Base-by-base conservation (phyloP, 2,329 filamentous ascomycete species). In the Alternaria arborescens region DNA sequence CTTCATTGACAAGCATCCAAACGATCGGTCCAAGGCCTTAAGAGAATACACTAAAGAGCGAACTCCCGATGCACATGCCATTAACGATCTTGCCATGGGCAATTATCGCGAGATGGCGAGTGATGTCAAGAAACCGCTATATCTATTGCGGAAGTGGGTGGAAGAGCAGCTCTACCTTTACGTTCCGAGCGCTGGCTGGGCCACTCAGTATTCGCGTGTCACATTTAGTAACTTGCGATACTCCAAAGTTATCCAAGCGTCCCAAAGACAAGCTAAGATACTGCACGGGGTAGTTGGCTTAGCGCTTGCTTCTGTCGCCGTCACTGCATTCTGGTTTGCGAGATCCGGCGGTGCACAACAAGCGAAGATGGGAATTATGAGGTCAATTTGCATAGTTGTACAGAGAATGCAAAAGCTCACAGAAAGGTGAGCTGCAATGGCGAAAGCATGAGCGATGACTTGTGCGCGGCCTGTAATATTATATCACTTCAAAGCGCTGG, bases 31-130 rank as follows among this genome's bases (percentile, higher is more conserved):
- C 0, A 68, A 61, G 34, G 83, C 94, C 0, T 82, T 99, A 32
- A 81, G 86, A 12, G 87, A 89, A 62, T 99, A 98, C 82, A 92
- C 92, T 0, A 79, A 83, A 1, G 82, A 91, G 53, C 89, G 95
- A 4, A 87, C 89, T 4, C 85, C 88, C 0, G 94, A 99, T 71
- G 91, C 93, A 0, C 88, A 94, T 69, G 89, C 93, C 0, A 97
- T 99, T 81, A 97, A 96, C 73, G 92, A 97, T 69, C 86, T 99
- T 4, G 95, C 95, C 0, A 85, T 96, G 32, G 86, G 92, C 47
- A 99, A 99, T 75, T 98, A 97, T 77, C 84, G 90, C 48, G 95
- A 99, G 80, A 99, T 99, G 95, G 88, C 94, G 10, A 87, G 89
- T 0, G 91, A 91, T 4, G 95, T 98, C 8, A 88, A 91, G 40